Evolutionary conservation across 2,329 filamentous ascomycete genomes (phyloP), one percentile per base, ranked within the genome.

Genomic region (Coleophoma crateriformis): DNA sequence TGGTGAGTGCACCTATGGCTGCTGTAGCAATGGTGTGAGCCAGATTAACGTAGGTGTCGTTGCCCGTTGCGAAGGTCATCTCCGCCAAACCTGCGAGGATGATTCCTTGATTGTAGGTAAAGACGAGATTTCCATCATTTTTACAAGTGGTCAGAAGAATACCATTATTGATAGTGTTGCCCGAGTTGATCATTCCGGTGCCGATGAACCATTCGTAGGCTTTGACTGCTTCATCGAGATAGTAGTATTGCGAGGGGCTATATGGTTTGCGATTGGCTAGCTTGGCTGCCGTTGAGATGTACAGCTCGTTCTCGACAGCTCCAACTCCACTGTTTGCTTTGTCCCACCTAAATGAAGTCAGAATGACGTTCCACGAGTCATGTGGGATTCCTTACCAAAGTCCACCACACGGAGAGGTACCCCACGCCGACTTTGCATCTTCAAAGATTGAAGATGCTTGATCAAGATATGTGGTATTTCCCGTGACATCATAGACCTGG

Each of bases 91-190:
- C 81, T 12, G 77, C 71, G 7, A 85, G 72, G 19, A 84, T 71
- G 1, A 84, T 78, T 8, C 82, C 82, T 62, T 85, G 81, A 56
- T 82, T 82, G 62, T 82, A 82, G 0, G 73, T 71, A 68, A 72
- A 81, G 11, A 68, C 62, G 5, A 63, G 62, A 7, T 58, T 61
- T 19, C 63, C 65, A 37, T 71, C 69, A 49, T 80, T 80, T 34
- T 71, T 63, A 64, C 81, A 85, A 41, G 68, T 74, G 20, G 62
- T 56, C 13, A 61, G 40, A 12, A 67, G 65, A 3, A 81, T 60
- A 0, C 78, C 77, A 48, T 82, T 76, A 52, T 81, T 81, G 62
- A 82, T 74, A 2, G 71, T 72, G 46, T 72, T 66, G 3, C 71
- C 52, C 0, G 59, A 50, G 46, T 75, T 76, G 43, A 78, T 71